phyloP scores from a whole-genome alignment of 306 rosid genomes.

The Cucumis melo region DNA sequence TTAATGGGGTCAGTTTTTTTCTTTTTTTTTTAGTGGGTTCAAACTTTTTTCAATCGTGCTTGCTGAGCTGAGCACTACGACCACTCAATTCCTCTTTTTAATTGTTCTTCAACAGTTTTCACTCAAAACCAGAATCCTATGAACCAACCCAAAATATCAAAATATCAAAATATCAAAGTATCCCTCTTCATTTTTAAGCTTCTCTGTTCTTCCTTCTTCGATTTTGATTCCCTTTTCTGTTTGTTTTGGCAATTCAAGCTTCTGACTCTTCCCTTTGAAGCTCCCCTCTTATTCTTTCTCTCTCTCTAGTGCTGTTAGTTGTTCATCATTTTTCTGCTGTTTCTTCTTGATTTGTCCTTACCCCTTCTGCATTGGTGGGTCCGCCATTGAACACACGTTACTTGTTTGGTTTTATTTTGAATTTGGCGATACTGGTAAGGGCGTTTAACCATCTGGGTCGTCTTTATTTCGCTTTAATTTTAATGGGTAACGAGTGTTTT shows the following conservation, averaged over 20 bases:
- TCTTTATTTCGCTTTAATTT: slow-evolving; percentile 14
- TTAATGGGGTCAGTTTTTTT: background rate
- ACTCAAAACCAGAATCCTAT: background rate
- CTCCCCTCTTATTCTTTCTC: background rate
- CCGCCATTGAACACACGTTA: background rate
- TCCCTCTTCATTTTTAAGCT: background rate
- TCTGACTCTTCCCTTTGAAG: background rate
- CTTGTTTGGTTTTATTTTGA: slow-evolving; percentile 9
- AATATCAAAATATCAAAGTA: background rate
- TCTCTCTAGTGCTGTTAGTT: slow-evolving; percentile 9
- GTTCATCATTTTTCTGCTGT: slow-evolving; percentile 23
- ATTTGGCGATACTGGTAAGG: slow-evolving; percentile 26
- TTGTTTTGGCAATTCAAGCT: background rate
- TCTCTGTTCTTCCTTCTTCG: background rate
- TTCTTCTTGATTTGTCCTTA: slow-evolving; percentile 29
- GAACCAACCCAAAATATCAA: background rate
- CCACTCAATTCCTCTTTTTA: slow-evolving; percentile 3
- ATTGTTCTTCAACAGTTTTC: background rate
- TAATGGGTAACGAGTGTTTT: slow-evolving; percentile 23
- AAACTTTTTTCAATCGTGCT: slow-evolving; percentile 7
- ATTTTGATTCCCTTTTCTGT: background rate
- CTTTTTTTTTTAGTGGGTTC: background rate
- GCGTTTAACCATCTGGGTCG: slow-evolving; percentile 18
- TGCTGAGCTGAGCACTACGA: slow-evolving; percentile 1
- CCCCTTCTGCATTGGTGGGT: slow-evolving; percentile 26